These are phyloP conservation scores for Straminergon stramineum DNA, from an alignment of 225 moss, liverwort and hornwort species.

Conservation along the genomic window DNA sequence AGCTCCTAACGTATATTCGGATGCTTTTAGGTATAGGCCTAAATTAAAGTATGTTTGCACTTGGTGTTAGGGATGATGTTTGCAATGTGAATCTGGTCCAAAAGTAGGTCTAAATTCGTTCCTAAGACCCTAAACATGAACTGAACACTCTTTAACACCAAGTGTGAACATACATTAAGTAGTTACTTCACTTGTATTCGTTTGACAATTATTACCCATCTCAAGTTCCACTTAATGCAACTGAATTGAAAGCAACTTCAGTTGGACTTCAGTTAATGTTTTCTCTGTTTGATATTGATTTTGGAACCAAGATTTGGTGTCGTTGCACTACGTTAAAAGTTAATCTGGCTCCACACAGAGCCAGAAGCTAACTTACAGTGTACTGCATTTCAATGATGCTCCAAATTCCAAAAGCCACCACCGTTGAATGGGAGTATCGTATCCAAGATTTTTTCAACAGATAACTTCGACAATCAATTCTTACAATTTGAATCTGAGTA, in stretches of 20 bases:
- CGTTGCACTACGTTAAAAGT: not conserved
- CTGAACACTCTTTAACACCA: too few relatives aligned
- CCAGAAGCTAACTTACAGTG: not conserved
- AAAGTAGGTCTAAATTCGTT: too few relatives aligned
- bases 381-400: not conserved
- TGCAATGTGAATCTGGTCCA: too few relatives aligned
- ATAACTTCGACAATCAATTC: not conserved
- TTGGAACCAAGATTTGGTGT: not conserved
- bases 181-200: not conserved
- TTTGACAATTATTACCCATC: not conserved
- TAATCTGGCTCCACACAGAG: not conserved
- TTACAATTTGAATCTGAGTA: not conserved
- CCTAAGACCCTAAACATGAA: too few relatives aligned
- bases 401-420: not conserved
- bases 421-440: not conserved
- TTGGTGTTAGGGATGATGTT: too few relatives aligned
- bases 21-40: not conserved
- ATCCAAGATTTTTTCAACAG: not conserved
- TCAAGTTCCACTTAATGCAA: not conserved
- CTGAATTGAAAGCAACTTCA: not conserved
- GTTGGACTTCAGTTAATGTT: not conserved
- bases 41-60: too few relatives aligned
- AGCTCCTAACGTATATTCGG: not conserved
- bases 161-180: too few relatives aligned
- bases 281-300: not conserved